Evolutionary conservation across 176 grass and related monocot species (phyloP).

Genomic region (Phoenix roebelenii): DNA sequence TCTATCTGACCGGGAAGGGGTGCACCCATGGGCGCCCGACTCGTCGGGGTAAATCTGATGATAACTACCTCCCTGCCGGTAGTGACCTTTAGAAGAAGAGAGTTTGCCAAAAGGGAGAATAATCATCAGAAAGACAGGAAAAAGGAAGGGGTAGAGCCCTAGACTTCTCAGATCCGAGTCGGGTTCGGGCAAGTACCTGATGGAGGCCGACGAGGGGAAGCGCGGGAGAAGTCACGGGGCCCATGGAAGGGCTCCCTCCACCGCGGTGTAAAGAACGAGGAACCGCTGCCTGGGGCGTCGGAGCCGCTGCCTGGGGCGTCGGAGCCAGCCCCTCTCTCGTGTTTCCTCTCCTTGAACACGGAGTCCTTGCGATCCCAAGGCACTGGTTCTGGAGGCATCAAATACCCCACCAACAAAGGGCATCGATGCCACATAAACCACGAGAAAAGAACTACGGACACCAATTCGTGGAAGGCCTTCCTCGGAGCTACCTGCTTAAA

Average conservation of each 20-base stretch:
- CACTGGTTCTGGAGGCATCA: constrained; percentile 27
- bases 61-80: constrained; percentile 22
- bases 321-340: constrained; percentile 6
- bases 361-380: constrained; percentile 30
- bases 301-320: neutral
- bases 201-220: constrained; percentile 13
- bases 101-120: neutral
- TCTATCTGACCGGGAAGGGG: constrained; percentile 18
- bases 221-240: constrained; percentile 15
- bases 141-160: neutral
- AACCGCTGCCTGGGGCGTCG: neutral
- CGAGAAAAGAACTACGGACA: neutral
- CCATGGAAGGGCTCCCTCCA: constrained; percentile 19
- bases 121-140: neutral
- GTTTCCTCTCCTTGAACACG: constrained; percentile 15
- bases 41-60: constrained; percentile 19
- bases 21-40: constrained; percentile 15
- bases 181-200: constrained; percentile 4
- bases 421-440: constrained; percentile 5
- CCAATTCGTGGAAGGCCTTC: neutral
- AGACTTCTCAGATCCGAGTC: neutral
- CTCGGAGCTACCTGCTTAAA: too few species aligned
- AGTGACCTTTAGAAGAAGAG: constrained; percentile 22
- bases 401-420: constrained; percentile 18
- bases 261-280: constrained; percentile 3